Percentiles rank a stretch among this genome's conserved stretches.
These are phyloP conservation scores for Eucalyptus virginea DNA, from an alignment of 345 rosid genomes.

Conservation along the genomic window DNA sequence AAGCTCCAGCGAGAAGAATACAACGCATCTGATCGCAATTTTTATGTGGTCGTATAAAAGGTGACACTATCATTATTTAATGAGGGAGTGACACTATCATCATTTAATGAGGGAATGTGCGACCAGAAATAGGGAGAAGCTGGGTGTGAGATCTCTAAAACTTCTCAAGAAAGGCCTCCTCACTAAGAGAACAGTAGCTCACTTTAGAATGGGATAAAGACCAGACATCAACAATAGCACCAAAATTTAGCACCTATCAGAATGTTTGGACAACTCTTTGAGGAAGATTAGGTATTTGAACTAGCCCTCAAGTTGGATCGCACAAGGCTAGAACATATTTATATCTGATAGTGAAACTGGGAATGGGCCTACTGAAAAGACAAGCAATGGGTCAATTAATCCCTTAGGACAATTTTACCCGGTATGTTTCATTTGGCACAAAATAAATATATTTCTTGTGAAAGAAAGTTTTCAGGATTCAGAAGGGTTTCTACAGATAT, in stretches of 20 bases:
- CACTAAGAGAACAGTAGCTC: not conserved
- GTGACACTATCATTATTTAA: not conserved
- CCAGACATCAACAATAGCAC: not conserved
- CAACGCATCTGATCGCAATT: not conserved
- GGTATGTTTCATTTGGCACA: not conserved
- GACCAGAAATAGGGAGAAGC: not conserved
- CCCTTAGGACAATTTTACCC: not conserved
- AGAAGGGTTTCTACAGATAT: not conserved
- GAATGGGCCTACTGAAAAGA: not conserved
- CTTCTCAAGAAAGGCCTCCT: not conserved
- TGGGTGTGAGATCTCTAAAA: not conserved
- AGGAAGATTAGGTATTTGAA: not conserved
- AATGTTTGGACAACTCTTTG: not conserved
- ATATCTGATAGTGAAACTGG: not conserved
- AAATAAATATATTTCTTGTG: not conserved
- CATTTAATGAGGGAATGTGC: not conserved
- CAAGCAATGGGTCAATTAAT: not conserved
- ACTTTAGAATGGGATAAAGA: not conserved
- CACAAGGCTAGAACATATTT: not conserved
- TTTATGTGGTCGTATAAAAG: not conserved
- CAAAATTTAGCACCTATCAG: not conserved
- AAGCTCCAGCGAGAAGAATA: not conserved
- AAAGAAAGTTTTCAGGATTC: not conserved
- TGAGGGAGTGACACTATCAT: not conserved
- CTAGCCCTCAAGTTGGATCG: not conserved